These are phyloP conservation scores for Salix koriyanagi DNA, from an alignment of 345 rosid genomes.

Conservation along the genomic window DNA sequence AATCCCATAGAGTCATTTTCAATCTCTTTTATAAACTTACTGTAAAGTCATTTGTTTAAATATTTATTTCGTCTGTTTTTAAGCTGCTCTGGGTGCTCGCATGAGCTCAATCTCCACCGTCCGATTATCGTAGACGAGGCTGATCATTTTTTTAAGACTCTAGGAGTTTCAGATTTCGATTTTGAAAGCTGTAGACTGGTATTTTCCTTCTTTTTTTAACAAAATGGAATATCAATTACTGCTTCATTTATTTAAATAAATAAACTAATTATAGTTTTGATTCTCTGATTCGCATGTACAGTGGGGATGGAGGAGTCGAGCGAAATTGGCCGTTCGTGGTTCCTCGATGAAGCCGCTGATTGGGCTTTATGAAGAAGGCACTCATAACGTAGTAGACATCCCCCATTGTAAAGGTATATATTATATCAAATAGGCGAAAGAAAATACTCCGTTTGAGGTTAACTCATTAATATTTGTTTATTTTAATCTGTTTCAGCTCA, in stretches of 20 bases:
- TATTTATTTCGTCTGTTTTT: background rate
- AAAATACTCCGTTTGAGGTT: background rate
- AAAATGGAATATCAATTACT: background rate
- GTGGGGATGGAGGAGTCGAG: conserved; percentile 97
- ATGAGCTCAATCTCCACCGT: conserved; percentile 77
- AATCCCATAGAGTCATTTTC: background rate
- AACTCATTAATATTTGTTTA: background rate
- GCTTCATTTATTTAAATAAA: background rate
- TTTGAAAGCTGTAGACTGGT: conserved; percentile 85
- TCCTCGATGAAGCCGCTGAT: conserved; percentile 55
- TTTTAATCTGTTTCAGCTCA: conserved; percentile 53
- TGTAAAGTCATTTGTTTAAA: background rate
- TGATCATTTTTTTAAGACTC: conserved; percentile 50
- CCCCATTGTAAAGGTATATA: conserved; percentile 71
- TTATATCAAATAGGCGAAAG: too few species aligned
- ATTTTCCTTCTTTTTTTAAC: background rate
- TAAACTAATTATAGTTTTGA: conserved; percentile 10
- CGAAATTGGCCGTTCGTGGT: conserved; percentile 90
- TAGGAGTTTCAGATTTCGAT: conserved; percentile 74
- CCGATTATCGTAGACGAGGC: conserved; percentile 73
- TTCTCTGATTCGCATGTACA: conserved; percentile 23
- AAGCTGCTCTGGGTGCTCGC: conserved; percentile 95
- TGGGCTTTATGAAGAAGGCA: conserved; percentile 85
- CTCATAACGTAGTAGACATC: conserved; percentile 78
- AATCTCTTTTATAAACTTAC: background rate